Base-by-base conservation (phyloP, 352 stramenopile genomes). In the Pelagophyceae sp. region DNA sequence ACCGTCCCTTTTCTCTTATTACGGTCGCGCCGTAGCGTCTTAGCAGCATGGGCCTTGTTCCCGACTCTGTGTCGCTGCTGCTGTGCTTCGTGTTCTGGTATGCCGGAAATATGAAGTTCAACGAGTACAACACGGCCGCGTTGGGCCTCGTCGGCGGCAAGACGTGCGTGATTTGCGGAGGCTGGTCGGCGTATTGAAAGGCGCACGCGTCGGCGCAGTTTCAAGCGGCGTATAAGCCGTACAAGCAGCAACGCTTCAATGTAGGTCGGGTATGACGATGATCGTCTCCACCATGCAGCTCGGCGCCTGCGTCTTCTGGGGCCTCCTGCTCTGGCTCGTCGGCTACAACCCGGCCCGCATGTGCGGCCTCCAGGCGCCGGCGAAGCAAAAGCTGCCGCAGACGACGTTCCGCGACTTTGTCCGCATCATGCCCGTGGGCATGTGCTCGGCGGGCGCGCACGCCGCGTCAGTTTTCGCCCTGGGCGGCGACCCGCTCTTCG, bases 51-150 rank as follows among this genome's bases (percentile, higher is more conserved):
- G 64, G 11, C 31, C 79, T 78, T 65, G 81, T 79, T 60, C 81
- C 81, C 75, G 81, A 84, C 72, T 80, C 72, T 3, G 71, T 84
- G 23, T 77, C 81, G 27, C 75, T 85, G n/a, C 63, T 81, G 11
- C 79, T 85, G 31, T 85, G 83, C 81, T 85, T 85, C 76, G 81
- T 83, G 32, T 85, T 85, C 76, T 85, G 81, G 81, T 85, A 85
- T 54, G 82, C 82, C 50, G 80, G 80, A 38, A 85, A 85, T 78
- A 85, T 82, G 77, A 85, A 85, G 75, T 85, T 84, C 82, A 85
- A 85, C 63, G 82, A 85, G 75, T 85, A 85, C 76, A 85, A 85
- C 80, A 84, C 78, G n/a, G 78, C 79, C 40, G 76, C 82, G 5
- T 69, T 85, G 0, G 82, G 76, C 54, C 80, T 80, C 27, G 82